Evolutionary conservation across 306 rosid species (phyloP).

Genomic region (Luffa aegyptiaca): DNA sequence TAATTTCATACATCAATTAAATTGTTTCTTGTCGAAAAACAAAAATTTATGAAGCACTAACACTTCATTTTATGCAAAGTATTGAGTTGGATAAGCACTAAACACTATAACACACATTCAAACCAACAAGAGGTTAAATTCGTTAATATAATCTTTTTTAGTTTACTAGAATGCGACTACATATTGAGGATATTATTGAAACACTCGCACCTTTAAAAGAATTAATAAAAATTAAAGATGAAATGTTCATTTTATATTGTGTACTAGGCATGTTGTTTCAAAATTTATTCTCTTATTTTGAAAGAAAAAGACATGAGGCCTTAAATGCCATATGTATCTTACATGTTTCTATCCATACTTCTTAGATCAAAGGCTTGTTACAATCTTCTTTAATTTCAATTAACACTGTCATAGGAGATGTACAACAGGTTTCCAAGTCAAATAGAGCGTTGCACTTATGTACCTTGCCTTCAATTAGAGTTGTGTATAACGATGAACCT

Average conservation of each 20-base stretch:
- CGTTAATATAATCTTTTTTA: not conserved
- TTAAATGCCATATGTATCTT: not conserved
- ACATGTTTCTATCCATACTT: not conserved
- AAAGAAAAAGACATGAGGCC: not conserved
- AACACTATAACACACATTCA: not conserved
- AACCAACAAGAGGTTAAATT: not conserved
- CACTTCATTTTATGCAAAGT: not conserved
- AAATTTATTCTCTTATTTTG: not conserved
- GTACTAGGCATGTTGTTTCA: not conserved
- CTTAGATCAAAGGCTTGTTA: not conserved
- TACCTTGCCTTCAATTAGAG: constrained; percentile 75
- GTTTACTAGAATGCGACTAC: not conserved
- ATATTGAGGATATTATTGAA: not conserved
- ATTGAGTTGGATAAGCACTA: not conserved
- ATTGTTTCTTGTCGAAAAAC: no score
- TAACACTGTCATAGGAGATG: not conserved
- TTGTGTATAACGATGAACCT: constrained; percentile 49
- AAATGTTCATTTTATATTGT: not conserved
- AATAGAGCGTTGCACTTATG: not conserved
- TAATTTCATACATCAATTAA: no score
- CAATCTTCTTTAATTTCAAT: not conserved
- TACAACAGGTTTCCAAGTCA: constrained; percentile 2
- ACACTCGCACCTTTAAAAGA: not conserved
- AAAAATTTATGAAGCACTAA: not conserved
- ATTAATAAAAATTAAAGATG: not conserved